phyloP scores from a whole-genome alignment of 345 rosid genomes.

The Populus euphratica region DNA sequence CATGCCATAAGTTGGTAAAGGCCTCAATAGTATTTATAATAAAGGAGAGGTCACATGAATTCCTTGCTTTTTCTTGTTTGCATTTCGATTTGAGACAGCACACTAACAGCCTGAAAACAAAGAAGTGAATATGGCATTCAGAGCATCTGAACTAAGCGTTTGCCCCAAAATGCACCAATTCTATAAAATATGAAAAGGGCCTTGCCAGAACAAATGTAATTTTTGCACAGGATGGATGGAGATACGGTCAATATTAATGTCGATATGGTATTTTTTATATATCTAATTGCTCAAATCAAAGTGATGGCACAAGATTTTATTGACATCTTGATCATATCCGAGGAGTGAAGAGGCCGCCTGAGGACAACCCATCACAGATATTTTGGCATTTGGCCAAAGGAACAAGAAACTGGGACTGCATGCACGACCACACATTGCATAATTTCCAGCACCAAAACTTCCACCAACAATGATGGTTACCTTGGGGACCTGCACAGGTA shows the following conservation, averaged over 20 bases:
- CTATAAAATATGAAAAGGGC: not conserved
- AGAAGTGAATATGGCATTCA: not conserved
- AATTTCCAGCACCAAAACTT: constrained; percentile 97
- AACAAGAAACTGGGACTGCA: constrained; percentile 76
- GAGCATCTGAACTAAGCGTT: not conserved
- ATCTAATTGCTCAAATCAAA: no score
- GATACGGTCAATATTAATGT: no score
- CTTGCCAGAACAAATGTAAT: not conserved
- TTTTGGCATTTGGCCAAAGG: constrained; percentile 94
- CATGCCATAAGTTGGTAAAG: not conserved
- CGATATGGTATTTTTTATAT: no score
- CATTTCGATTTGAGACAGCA: constrained; percentile 64
- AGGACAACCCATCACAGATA: constrained; percentile 95
- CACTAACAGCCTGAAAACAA: constrained; percentile 78
- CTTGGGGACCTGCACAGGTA: constrained; percentile 62
- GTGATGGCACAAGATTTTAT: no score
- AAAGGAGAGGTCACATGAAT: constrained; percentile 47
- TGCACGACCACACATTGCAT: constrained; percentile 64
- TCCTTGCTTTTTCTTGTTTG: constrained; percentile 63
- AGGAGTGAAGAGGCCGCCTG: constrained; percentile 47
- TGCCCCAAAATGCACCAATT: not conserved
- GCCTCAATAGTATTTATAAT: not conserved
- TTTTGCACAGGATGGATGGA: not conserved
- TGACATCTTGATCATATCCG: no score
- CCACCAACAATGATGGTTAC: constrained; percentile 83